Conservation (phyloP, 2,329 filamentous ascomycete genomes). For the Thielaviopsis ethacetica region DNA sequence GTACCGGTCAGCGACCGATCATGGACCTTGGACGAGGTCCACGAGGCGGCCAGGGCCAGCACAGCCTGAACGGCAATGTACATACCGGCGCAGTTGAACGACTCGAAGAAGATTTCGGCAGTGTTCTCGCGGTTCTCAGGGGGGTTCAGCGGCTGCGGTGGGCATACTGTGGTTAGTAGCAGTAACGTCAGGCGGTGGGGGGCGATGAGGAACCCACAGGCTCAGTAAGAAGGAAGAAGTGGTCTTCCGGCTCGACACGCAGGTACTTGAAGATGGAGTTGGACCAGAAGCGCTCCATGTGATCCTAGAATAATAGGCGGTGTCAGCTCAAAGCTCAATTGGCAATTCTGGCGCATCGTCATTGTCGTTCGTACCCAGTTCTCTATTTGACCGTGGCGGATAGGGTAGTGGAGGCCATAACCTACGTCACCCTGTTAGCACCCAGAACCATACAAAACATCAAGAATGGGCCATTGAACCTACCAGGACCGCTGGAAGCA, state of each 20-base stretch:
- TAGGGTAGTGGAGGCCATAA: conserved; percentile 94
- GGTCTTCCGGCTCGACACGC: conserved; percentile 92
- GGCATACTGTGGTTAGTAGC: background rate
- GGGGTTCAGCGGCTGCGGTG: conserved; percentile 69
- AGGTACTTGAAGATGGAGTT: conserved; percentile 99
- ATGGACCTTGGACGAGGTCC: conserved; percentile 96
- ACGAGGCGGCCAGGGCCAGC: conserved; percentile 86
- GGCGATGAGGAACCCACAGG: conserved; percentile 43
- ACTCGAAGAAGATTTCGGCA: conserved; percentile 99
- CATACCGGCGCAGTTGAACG: conserved; percentile 96
- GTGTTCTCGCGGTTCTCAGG: conserved; percentile 98
- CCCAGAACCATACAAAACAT: conserved; percentile 11
- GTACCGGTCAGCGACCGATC: conserved; percentile 93
- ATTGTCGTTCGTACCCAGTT: conserved; percentile 62
- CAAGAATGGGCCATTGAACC: conserved; percentile 14
- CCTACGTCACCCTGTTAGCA: conserved; percentile 31
- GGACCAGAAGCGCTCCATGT: conserved; percentile 99
- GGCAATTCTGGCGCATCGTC: background rate
- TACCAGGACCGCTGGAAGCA: conserved; percentile 68
- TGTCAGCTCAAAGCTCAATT: background rate
- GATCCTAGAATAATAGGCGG: conserved; percentile 49
- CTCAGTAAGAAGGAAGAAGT: conserved; percentile 95
- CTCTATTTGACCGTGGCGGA: conserved; percentile 94
- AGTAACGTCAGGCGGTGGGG: conserved; percentile 4
- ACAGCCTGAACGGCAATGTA: conserved; percentile 98